phyloP scores from a whole-genome alignment of 257 asterid genomes.

The Fraxinus excelsior region DNA sequence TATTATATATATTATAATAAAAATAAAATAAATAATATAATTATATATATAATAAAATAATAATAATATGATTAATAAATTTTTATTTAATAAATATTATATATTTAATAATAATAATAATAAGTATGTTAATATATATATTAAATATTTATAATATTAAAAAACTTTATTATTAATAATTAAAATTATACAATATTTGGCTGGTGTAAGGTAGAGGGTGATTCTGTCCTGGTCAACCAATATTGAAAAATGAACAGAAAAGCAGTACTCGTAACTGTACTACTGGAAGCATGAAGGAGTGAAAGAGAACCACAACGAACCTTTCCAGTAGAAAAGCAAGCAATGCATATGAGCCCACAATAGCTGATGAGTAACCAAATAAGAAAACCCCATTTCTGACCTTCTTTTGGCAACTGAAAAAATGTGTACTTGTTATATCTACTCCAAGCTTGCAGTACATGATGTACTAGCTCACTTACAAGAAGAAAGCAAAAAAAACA shows the following conservation, averaged over 20 bases:
- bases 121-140: no score
- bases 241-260: neutral
- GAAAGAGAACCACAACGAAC: conserved; percentile 42
- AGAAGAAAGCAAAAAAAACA: conserved; percentile 33
- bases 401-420: conserved; percentile 84
- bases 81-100: no score
- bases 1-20: no score
- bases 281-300: neutral
- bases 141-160: no score
- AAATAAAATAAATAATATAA: no score
- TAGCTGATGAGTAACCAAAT: conserved; percentile 97
- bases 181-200: no score
- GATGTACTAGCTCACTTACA: neutral
- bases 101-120: no score
- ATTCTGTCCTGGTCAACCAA: neutral
- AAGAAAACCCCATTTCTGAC: conserved; percentile 98
- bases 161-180: no score
- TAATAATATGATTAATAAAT: no score
- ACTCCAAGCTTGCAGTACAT: conserved; percentile 26
- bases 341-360: conserved; percentile 88
- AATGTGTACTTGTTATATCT: conserved; percentile 11
- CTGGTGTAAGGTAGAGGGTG: neutral
- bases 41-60: no score
- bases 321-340: conserved; percentile 82
- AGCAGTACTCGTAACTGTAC: neutral